These are phyloP conservation scores for Starmerella riodocensis DNA, from an alignment of 805 yeast species.

Conservation along the genomic window DNA sequence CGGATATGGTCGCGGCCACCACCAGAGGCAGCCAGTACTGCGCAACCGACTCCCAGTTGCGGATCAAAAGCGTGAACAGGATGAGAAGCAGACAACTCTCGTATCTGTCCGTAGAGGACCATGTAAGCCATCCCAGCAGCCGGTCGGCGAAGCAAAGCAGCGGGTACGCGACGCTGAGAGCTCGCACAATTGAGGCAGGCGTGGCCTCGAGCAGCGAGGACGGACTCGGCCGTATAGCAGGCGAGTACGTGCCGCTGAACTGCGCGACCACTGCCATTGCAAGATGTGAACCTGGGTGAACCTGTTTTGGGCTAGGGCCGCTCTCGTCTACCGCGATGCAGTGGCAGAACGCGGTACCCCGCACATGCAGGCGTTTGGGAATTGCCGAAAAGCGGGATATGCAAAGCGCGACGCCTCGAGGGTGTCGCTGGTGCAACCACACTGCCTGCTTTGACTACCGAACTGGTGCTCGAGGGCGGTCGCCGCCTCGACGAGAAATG, in stretches of 20 bases:
- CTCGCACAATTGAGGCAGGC: slow-evolving; percentile 80
- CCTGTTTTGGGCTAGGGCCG: no score
- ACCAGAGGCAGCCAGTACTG: slow-evolving; percentile 52
- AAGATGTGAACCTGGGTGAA: neutral
- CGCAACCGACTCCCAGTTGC: slow-evolving; percentile 67
- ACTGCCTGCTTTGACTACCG: no score
- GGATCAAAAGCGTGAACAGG: slow-evolving; percentile 41
- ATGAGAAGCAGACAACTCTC: slow-evolving; percentile 50
- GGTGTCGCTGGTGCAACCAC: no score
- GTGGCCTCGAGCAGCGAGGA: slow-evolving; percentile 80
- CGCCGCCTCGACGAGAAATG: no score
- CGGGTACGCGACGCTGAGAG: slow-evolving; percentile 73
- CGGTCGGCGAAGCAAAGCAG: slow-evolving; percentile 63
- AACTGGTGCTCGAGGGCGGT: no score
- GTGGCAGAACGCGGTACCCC: neutral
- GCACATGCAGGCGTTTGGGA: no score
- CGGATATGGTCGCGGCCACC: slow-evolving; percentile 35
- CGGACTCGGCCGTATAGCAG: slow-evolving; percentile 36
- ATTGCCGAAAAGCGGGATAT: no score
- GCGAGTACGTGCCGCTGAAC: slow-evolving; percentile 14
- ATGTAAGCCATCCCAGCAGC: slow-evolving; percentile 58
- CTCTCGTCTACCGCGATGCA: no score
- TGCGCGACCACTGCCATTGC: slow-evolving; percentile 12
- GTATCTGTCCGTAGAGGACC: slow-evolving; percentile 85
- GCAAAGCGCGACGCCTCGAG: no score